phyloP scores from a whole-genome alignment of 768 basidiomycete genomes.

The Boletus rubropictus region DNA sequence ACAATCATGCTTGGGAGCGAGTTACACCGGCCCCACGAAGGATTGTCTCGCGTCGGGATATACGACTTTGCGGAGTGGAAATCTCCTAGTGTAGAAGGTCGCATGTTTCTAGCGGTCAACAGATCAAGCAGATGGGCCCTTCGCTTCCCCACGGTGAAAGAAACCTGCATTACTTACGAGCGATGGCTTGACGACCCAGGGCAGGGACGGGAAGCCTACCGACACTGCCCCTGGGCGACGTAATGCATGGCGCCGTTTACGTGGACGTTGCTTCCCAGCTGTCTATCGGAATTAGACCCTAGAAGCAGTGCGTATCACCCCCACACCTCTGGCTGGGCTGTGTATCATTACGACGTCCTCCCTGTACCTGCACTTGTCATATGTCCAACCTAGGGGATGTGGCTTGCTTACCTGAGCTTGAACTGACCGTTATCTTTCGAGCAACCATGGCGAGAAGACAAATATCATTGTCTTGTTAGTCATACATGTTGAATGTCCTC shows the following conservation, averaged over 20 bases:
- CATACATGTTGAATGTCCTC: slow-evolving; percentile 1
- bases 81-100: neutral
- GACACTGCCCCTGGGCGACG: neutral
- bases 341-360: neutral
- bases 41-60: neutral
- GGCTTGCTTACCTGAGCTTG: neutral
- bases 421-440: neutral
- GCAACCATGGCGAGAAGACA: neutral
- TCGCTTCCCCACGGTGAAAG: no score
- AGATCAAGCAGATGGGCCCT: no score
- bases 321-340: neutral
- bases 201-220: no score
- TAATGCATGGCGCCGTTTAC: neutral
- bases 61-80: neutral
- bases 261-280: neutral
- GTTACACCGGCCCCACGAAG: no score
- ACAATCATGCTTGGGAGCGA: no score
- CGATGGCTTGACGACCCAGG: no score
- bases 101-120: no score
- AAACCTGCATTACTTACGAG: no score
- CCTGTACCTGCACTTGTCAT: neutral
- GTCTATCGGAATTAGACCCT: neutral
- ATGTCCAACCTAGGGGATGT: neutral
- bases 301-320: neutral
- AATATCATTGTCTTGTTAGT: slow-evolving; percentile 1